These are phyloP conservation scores for Tricholoma saponaceum DNA, from an alignment of 768 basidiomycete species.

Conservation along the genomic window DNA sequence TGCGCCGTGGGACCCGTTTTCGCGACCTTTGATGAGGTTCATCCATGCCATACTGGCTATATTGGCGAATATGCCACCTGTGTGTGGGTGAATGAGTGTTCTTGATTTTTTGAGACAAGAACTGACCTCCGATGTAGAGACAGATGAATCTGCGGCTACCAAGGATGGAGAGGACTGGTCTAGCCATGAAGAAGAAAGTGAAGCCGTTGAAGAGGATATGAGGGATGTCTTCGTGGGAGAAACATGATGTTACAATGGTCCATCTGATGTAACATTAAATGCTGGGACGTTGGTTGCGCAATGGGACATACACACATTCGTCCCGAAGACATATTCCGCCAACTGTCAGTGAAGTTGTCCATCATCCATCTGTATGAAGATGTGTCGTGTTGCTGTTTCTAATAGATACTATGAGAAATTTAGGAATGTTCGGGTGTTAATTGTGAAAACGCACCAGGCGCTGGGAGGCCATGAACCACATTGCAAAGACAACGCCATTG, in stretches of 20 bases:
- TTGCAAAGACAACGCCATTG: slow-evolving; percentile 58
- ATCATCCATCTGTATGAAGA: slow-evolving; percentile 44
- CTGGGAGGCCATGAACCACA: slow-evolving; percentile 48
- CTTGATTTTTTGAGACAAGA: neutral
- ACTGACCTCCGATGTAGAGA: slow-evolving; percentile 70
- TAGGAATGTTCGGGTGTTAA: slow-evolving; percentile 2
- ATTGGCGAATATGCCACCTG: slow-evolving; percentile 60
- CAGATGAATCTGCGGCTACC: slow-evolving; percentile 64
- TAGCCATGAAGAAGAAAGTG: slow-evolving; percentile 75
- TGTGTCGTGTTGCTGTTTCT: slow-evolving; percentile 38
- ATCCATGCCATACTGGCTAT: slow-evolving; percentile 49
- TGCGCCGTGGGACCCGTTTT: slow-evolving; percentile 56
- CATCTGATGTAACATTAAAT: slow-evolving; percentile 42
- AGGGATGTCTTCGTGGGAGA: slow-evolving; percentile 59
- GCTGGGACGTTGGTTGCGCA: neutral
- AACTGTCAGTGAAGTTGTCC: slow-evolving; percentile 60
- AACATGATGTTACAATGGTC: slow-evolving; percentile 66
- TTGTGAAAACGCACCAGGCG: slow-evolving; percentile 26
- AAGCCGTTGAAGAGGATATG: slow-evolving; percentile 79
- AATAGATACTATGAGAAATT: neutral
- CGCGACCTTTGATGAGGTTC: slow-evolving; percentile 28
- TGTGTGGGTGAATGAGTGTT: neutral
- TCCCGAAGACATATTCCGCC: slow-evolving; percentile 58
- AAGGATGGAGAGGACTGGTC: slow-evolving; percentile 54
- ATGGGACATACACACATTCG: slow-evolving; percentile 47